These are phyloP conservation scores for Plasmopara viticola DNA, from an alignment of 352 stramenopile species.

Conservation along the genomic window DNA sequence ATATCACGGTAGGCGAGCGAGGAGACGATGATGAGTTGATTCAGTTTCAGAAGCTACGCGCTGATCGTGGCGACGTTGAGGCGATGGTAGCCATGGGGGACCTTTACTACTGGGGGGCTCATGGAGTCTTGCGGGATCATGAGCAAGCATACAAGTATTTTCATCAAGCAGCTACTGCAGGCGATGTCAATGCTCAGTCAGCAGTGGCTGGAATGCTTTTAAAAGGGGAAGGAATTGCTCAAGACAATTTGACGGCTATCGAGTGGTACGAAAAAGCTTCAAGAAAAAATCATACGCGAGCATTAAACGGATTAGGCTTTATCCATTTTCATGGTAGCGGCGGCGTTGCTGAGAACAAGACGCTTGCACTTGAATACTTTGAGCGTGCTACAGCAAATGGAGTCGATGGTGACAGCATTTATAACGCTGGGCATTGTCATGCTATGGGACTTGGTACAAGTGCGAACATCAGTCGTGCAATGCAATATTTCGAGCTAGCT, in stretches of 20 bases:
- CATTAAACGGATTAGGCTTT: constrained; percentile 86
- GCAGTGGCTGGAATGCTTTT: constrained; percentile 82
- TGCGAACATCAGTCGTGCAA: constrained; percentile 47
- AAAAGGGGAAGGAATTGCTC: constrained; percentile 72
- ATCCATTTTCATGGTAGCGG: constrained; percentile 81
- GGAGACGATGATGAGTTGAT: constrained; percentile 85
- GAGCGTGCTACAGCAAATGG: constrained; percentile 66
- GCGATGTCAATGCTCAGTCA: constrained; percentile 49
- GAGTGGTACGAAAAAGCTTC: constrained; percentile 73
- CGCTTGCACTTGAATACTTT: constrained; percentile 74
- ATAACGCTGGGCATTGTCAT: constrained; percentile 85
- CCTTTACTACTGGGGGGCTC: constrained; percentile 85
- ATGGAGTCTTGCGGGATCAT: constrained; percentile 70
- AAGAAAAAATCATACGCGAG: constrained; percentile 59
- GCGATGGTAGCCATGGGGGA: constrained; percentile 84
- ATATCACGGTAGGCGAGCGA: constrained; percentile 24
- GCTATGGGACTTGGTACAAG: constrained; percentile 50
- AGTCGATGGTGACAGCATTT: constrained; percentile 84
- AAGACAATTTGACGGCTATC: constrained; percentile 72
- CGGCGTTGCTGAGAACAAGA: constrained; percentile 67
- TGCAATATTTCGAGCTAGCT: constrained; percentile 55
- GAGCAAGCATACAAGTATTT: constrained; percentile 69
- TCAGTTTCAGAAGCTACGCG: constrained; percentile 75
- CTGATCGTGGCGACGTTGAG: constrained; percentile 66
- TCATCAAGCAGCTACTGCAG: constrained; percentile 47